Evolutionary conservation across 1,284 basidiomycete species (phyloP), one percentile per base, ranked within the genome.

Genomic region (Nidula niveotomentosa): DNA sequence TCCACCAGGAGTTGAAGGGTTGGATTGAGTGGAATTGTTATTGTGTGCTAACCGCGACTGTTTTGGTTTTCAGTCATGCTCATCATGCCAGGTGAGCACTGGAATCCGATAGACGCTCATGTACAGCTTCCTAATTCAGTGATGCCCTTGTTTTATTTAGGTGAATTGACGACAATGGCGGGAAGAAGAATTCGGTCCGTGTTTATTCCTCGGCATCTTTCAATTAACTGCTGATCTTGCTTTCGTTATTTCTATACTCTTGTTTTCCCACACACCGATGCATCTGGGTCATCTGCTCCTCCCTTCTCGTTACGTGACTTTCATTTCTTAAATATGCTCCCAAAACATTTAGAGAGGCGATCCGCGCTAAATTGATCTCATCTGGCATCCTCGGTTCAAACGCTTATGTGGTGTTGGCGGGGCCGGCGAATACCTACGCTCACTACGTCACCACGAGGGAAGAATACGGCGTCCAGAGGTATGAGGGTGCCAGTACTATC

Each of bases 401-500:
- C 60, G 89, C 86, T 3, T 88, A 90, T 60, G 86, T 92, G 54
- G 88, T 91, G 47, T 72, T 90, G 52, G 85, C 87, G 15, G 91
- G 91, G 6, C 91, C 91, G 13, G 90, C 89, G 0, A 92, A 92
- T 60, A 90, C 89, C 8, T 93, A 93, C 62, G 82, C 75, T 0
- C 90, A 91, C 69, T 93, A 92, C 65, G 76, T 92, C 52, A 75
- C 87, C 1, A 93, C 91, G 15, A 75, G 76, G 6, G 90, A 93
- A 66, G 90, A 93, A 67, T 92, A 91, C 67, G 70, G 75, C 12
- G 75, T 90, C 3, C 91, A 93, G 69, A 78, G 91, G 49, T 93
- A 93, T 61, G 91, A 93, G 70, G 91, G 91, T 36, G 88, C 89
- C 0, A 91, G 88, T 43, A 93, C 90, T 8, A 78, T 93, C 43